A percentile compares a stretch with the other conserved stretches of the same genome.
Evolutionary conservation across 2,329 filamentous ascomycete species (phyloP).

Genomic region (Orbilia javanica): DNA sequence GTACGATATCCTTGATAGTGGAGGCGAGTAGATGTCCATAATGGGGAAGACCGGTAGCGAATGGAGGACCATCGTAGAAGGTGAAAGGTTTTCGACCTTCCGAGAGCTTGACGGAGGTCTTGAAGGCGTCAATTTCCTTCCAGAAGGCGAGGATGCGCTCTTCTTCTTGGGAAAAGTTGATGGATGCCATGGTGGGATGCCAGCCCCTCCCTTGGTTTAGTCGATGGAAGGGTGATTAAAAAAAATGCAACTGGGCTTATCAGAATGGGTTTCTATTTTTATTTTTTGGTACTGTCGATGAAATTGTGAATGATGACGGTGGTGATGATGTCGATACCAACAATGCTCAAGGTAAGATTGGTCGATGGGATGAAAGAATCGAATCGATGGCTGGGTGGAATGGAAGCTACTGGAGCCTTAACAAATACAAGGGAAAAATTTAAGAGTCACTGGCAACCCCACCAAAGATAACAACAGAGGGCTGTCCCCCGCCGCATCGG

Average conservation of each 20-base stretch:
- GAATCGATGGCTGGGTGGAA: slow-evolving; percentile 8
- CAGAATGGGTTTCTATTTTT: no score
- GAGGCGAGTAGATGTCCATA: slow-evolving; percentile 86
- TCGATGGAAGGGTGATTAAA: not conserved
- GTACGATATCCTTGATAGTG: slow-evolving; percentile 97
- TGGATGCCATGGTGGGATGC: slow-evolving; percentile 73
- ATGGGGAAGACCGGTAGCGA: slow-evolving; percentile 78
- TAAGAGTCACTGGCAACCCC: slow-evolving; percentile 50
- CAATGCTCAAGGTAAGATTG: not conserved
- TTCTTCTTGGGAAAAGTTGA: slow-evolving; percentile 94
- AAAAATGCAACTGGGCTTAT: not conserved
- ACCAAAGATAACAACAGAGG: slow-evolving; percentile 25
- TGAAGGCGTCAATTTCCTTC: slow-evolving; percentile 92
- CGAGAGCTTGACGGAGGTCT: slow-evolving; percentile 76
- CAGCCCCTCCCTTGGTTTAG: slow-evolving; percentile 59
- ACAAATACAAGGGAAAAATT: slow-evolving; percentile 19
- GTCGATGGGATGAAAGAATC: slow-evolving; percentile 11
- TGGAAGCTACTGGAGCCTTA: not conserved
- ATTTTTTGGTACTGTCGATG: not conserved
- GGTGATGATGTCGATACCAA: not conserved
- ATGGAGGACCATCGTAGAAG: slow-evolving; percentile 91
- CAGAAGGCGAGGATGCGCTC: slow-evolving; percentile 85
- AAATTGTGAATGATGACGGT: not conserved
- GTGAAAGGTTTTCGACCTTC: slow-evolving; percentile 86
- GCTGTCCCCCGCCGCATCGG: slow-evolving; percentile 32